Evolutionary conservation across 441 rosid genomes (phyloP).

Genomic region (Mallotus japonicus): DNA sequence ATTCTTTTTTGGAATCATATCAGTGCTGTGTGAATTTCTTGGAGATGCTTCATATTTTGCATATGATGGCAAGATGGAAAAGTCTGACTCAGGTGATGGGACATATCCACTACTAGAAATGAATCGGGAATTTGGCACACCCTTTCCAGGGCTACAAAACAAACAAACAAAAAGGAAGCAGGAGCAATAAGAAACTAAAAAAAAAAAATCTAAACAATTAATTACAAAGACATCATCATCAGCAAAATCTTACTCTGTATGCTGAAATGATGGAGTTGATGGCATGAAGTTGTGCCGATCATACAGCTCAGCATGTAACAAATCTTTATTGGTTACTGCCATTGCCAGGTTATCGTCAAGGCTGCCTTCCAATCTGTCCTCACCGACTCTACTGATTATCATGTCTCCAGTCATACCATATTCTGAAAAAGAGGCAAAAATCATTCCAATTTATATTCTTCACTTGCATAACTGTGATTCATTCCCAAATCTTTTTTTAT

Average conservation of each 20-base stretch:
- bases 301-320: constrained; percentile 25
- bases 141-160: constrained; percentile 41
- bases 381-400: constrained; percentile 23
- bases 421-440: constrained; percentile 28
- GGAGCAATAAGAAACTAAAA: constrained; percentile 10
- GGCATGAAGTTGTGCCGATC: constrained; percentile 40
- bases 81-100: constrained; percentile 38
- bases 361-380: constrained; percentile 19
- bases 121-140: constrained; percentile 30
- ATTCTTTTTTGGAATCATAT: constrained; percentile 27
- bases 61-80: constrained; percentile 28
- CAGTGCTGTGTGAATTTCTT: constrained; percentile 25
- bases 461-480: neutral
- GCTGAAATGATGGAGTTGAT: constrained; percentile 44
- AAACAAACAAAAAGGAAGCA: neutral
- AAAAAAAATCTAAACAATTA: neutral
- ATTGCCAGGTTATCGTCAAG: constrained; percentile 27
- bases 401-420: constrained; percentile 33
- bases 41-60: constrained; percentile 28
- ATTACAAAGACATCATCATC: constrained; percentile 4
- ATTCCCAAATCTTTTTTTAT: neutral
- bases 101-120: constrained; percentile 28
- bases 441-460: neutral
- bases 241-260: constrained; percentile 38
- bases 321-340: constrained; percentile 28